phyloP scores from a whole-genome alignment of 2,329 filamentous ascomycete genomes.

The Hypoxylon sp. region DNA sequence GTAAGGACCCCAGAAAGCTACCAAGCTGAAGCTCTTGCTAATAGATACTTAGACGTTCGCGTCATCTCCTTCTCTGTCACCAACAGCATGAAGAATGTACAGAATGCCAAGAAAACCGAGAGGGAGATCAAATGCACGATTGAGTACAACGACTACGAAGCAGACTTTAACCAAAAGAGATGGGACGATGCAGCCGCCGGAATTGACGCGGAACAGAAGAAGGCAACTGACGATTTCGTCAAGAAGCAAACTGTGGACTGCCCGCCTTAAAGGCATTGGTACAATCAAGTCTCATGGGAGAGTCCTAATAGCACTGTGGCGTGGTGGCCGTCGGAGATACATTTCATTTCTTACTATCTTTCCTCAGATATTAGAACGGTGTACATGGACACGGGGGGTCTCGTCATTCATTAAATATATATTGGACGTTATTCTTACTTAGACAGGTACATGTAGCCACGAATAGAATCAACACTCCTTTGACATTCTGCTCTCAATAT shows the following conservation, averaged over 20 bases:
- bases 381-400: background rate
- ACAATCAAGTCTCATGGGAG: background rate
- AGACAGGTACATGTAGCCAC: too few species aligned
- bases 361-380: background rate
- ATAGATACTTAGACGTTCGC: background rate
- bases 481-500: background rate
- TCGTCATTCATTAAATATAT: background rate
- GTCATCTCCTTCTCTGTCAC: background rate
- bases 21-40: background rate
- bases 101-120: background rate
- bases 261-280: background rate
- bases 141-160: background rate
- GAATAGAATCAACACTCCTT: background rate
- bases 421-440: background rate
- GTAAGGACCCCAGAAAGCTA: background rate
- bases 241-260: background rate
- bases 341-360: background rate
- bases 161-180: background rate
- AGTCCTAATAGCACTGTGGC: background rate
- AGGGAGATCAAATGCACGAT: background rate
- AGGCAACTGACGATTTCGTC: background rate
- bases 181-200: background rate
- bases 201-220: background rate
- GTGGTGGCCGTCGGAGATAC: background rate
- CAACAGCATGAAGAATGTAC: background rate